Evolutionary conservation across 1,284 basidiomycete genomes (phyloP).

Genomic region (Pseudozyma thailandica): DNA sequence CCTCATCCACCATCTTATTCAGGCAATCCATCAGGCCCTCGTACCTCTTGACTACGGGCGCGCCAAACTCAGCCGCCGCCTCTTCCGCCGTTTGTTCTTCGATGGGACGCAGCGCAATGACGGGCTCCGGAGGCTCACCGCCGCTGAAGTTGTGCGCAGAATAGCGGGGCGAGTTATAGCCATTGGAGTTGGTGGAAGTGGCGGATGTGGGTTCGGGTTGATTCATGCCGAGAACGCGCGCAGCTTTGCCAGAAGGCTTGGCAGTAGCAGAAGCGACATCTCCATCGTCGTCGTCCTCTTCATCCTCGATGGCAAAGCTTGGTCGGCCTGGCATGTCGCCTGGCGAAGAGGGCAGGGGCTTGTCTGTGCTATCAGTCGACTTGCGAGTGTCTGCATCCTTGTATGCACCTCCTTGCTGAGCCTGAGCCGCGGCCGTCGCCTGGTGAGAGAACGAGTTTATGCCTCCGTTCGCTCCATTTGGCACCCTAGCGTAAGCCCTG

Average conservation of each 20-base stretch:
- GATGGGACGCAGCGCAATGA: constrained; percentile 65
- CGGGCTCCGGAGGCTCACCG: constrained; percentile 62
- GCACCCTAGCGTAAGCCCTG: constrained; percentile 55
- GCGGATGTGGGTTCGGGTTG: not conserved
- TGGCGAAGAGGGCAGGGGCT: constrained; percentile 42
- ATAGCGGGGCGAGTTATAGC: constrained; percentile 20
- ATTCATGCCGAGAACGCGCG: constrained; percentile 23
- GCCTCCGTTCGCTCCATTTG: constrained; percentile 10
- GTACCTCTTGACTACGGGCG: constrained; percentile 61
- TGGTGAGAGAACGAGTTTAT: constrained; percentile 59
- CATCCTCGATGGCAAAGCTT: constrained; percentile 60
- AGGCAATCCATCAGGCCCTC: constrained; percentile 59
- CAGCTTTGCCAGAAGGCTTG: constrained; percentile 9
- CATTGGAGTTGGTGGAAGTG: not conserved
- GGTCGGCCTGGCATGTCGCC: constrained; percentile 41
- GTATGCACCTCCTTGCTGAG: constrained; percentile 40
- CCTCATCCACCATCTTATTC: constrained; percentile 66
- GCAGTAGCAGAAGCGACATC: constrained; percentile 11
- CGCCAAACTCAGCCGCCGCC: constrained; percentile 61
- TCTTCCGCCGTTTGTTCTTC: constrained; percentile 54
- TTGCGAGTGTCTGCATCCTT: constrained; percentile 24
- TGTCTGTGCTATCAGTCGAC: constrained; percentile 39
- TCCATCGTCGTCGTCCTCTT: constrained; percentile 51
- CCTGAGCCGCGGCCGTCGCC: constrained; percentile 44
- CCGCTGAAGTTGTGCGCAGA: constrained; percentile 17